Base-by-base conservation (phyloP, 1,284 basidiomycete genomes). In the Chalciporus sp. region DNA sequence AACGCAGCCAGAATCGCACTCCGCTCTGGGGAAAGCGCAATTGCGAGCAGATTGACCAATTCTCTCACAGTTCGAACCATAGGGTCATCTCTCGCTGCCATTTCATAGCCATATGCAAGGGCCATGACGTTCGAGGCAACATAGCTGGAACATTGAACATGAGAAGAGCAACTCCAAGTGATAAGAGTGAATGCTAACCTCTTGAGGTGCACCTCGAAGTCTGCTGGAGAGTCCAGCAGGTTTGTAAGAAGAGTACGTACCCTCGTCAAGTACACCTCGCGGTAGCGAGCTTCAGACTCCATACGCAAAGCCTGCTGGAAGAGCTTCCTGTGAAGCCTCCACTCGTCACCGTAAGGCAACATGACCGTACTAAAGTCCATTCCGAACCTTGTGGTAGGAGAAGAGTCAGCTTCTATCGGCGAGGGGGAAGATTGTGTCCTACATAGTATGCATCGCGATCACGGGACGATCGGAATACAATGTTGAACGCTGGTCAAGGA, bases 391-490 rank as follows among this genome's bases (percentile, higher is more conserved):
- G 23, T 66, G 27, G 27, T 16, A 16, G 41, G 43, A 7, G 20
- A 17, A 23, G 17, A 9, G 37, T 61, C 29, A 53, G 31, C 28
- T 2, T 37, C 19, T 26, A 28, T 12, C 16, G n/a, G 16, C 31
- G 20, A 6, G 27, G 26, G 28, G 43, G 14, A 26, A 35, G 2
- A n/a, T 1, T 27, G 7, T 3, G n/a, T 8, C 47, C 29, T 52
- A 67, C 63, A 68, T 14, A 14, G 55, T 47, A 27, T 63, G 43
- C 1, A 52, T 52, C n/a, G 44, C 51, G 12, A 64, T 48, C 7
- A 51, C 48, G 2, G 64, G 67, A 7, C 67, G 56, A 47, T 66
- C 63, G 1, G 65, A 66, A 12, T 69, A 66, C 45, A 66, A 47
- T 0, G 52, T 46, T 2, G 63, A 69, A 7, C 66, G 64, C 26